Conservation (phyloP, 495 filamentous ascomycete species). For the Tuber calosporum region DNA sequence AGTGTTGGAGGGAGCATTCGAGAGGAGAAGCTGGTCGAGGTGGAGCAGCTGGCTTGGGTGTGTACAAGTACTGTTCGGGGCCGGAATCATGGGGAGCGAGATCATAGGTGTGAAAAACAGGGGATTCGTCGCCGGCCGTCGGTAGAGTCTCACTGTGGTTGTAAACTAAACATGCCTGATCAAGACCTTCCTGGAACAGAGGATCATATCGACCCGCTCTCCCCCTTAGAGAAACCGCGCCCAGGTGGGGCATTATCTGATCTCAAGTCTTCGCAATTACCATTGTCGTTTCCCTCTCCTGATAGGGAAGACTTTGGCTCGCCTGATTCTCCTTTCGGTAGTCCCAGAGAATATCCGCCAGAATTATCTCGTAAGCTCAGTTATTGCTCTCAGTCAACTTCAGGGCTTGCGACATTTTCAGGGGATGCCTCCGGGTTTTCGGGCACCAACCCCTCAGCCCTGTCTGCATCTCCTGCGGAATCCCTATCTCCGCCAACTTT, state of each 20-base stretch:
- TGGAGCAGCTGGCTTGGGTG: slow-evolving; percentile 23
- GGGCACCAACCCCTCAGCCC: slow-evolving; percentile 15
- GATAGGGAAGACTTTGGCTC: slow-evolving; percentile 17
- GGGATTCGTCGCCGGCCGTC: neutral
- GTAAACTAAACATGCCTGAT: neutral
- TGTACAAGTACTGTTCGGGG: slow-evolving; percentile 10
- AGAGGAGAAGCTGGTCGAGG: slow-evolving; percentile 11
- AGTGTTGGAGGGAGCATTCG: neutral
- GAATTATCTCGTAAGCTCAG: slow-evolving; percentile 28
- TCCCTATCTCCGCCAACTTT: slow-evolving; percentile 17
- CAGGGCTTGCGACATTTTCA: slow-evolving; percentile 11
- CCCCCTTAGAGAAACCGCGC: neutral
- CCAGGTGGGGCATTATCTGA: slow-evolving; percentile 2
- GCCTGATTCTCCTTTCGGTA: slow-evolving; percentile 7
- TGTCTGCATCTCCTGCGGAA: slow-evolving; percentile 24
- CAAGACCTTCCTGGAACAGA: neutral
- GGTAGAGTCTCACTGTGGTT: neutral
- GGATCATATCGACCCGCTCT: neutral
- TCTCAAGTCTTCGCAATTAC: slow-evolving; percentile 29
- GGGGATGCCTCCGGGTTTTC: slow-evolving; percentile 21
- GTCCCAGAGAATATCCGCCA: slow-evolving; percentile 17
- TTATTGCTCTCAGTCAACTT: slow-evolving; percentile 18
- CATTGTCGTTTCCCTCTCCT: slow-evolving; percentile 27
- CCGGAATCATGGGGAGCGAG: slow-evolving; percentile 1
- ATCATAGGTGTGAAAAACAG: neutral